A percentile compares a stretch with the other conserved stretches of the same genome.
Evolutionary conservation across 495 filamentous ascomycete genomes (phyloP).

Genomic region (Letharia lupina): DNA sequence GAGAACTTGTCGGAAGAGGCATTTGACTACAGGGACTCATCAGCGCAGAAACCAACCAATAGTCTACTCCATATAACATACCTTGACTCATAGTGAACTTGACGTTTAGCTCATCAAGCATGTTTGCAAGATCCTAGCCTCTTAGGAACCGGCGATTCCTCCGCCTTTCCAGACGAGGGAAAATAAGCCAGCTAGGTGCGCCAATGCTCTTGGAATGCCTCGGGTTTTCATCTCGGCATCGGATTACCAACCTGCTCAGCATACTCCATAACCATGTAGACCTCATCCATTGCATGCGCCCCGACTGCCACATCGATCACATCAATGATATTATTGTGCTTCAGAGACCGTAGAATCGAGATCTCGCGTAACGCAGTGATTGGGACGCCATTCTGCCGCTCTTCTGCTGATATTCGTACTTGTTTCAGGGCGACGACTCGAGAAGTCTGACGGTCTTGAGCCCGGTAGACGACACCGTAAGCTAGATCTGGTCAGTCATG

Average conservation of each 20-base stretch:
- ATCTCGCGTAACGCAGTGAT: constrained; percentile 42
- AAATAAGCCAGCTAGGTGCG: constrained; percentile 42
- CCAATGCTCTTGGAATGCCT: constrained; percentile 25
- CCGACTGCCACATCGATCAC: constrained; percentile 40
- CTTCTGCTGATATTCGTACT: constrained; percentile 34
- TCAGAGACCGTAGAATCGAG: constrained; percentile 36
- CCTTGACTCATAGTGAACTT: constrained; percentile 40
- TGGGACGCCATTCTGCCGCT: constrained; percentile 40
- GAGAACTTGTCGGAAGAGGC: constrained; percentile 38
- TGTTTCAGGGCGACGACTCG: constrained; percentile 39
- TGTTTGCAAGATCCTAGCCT: constrained; percentile 39
- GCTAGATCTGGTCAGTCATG: constrained; percentile 23
- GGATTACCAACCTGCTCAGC: constrained; percentile 41
- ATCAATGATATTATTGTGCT: constrained; percentile 37
- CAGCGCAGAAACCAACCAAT: background rate
- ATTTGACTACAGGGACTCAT: constrained; percentile 33
- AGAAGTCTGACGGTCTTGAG: constrained; percentile 29
- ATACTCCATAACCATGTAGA: constrained; percentile 46
- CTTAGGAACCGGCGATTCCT: constrained; percentile 32
- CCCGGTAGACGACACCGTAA: constrained; percentile 39
- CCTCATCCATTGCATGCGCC: constrained; percentile 30
- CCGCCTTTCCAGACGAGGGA: constrained; percentile 33
- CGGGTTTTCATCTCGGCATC: constrained; percentile 18
- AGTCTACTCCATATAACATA: constrained; percentile 16
- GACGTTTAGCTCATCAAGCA: constrained; percentile 38